Percentiles rank a stretch among this genome's conserved stretches.
Evolutionary conservation across 352 stramenopile genomes (phyloP).

Genomic region (Phytophthora fragariae): DNA sequence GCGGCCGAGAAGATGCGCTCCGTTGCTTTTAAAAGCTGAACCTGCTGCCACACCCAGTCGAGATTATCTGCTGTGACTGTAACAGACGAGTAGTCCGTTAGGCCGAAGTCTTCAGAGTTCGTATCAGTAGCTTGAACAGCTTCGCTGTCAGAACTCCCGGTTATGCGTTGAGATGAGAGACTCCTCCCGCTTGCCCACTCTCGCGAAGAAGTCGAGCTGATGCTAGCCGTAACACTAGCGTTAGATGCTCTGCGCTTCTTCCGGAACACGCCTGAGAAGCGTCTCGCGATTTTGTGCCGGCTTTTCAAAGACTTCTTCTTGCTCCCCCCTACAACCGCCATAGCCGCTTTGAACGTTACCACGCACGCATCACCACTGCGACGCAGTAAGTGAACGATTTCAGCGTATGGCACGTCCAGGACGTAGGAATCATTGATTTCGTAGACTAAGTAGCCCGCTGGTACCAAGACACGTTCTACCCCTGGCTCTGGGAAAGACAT

Average conservation of each 20-base stretch:
- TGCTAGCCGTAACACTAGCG: conserved; percentile 31
- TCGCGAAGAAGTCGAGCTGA: conserved; percentile 31
- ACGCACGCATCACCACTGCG: conserved; percentile 52
- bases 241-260: conserved; percentile 33
- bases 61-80: conserved; percentile 58
- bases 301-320: conserved; percentile 22
- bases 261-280: conserved; percentile 59
- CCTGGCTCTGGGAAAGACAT: conserved; percentile 11
- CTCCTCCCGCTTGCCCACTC: conserved; percentile 25
- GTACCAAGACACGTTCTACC: conserved; percentile 44
- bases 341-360: conserved; percentile 69
- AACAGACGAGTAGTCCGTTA: conserved; percentile 68
- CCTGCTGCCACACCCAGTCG: conserved; percentile 77
- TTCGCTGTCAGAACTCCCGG: conserved; percentile 15
- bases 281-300: conserved; percentile 48
- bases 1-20: conserved; percentile 81
- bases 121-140: neutral
- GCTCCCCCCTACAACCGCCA: conserved; percentile 45
- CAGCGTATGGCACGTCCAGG: conserved; percentile 57
- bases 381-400: conserved; percentile 68
- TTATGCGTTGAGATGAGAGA: conserved; percentile 18
- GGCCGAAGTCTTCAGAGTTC: conserved; percentile 19
- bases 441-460: conserved; percentile 67
- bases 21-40: conserved; percentile 68
- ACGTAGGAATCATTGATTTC: conserved; percentile 74